These are phyloP conservation scores for Amborella trichopoda DNA, from an alignment of 164 flowering plant genomes.

Conservation along the genomic window DNA sequence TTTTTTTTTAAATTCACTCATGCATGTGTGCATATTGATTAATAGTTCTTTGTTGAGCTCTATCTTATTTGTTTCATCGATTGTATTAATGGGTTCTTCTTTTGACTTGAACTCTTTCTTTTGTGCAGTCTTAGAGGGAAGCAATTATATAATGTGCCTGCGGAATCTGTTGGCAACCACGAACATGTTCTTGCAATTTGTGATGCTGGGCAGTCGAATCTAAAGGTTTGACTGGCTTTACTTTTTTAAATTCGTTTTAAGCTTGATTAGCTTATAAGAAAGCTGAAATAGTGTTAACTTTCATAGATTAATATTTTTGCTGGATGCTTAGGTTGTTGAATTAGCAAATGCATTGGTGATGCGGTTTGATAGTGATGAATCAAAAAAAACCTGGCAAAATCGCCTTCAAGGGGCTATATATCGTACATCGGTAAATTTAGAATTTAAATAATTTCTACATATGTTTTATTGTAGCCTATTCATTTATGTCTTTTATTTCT, in stretches of 20 bases:
- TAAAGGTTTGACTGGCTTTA: slow-evolving; percentile 34
- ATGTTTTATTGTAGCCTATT: too few species aligned
- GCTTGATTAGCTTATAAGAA: not conserved
- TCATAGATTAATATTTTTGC: too few species aligned
- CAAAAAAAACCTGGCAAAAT: slow-evolving; percentile 55
- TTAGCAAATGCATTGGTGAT: slow-evolving; percentile 61
- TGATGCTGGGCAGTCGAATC: slow-evolving; percentile 36
- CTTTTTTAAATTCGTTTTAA: not conserved
- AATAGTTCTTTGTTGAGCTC: too few species aligned
- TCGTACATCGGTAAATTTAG: slow-evolving; percentile 69
- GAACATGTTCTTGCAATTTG: slow-evolving; percentile 62
- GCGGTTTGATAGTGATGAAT: slow-evolving; percentile 61
- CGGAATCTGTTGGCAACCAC: slow-evolving; percentile 45
- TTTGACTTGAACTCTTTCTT: too few species aligned
- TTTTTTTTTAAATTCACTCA: too few species aligned
- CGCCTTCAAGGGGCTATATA: slow-evolving; percentile 80
- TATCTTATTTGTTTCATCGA: too few species aligned
- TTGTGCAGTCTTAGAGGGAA: slow-evolving; percentile 65
- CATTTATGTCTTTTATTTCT: too few species aligned
- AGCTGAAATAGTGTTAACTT: too few species aligned
- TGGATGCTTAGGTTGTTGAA: slow-evolving; percentile 54
- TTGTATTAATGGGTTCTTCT: too few species aligned
- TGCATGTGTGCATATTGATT: too few species aligned
- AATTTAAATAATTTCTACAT: not conserved
- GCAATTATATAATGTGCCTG: slow-evolving; percentile 51